These are phyloP conservation scores for Zea luxurians DNA, from an alignment of 176 grass and related monocot genomes.

Conservation along the genomic window DNA sequence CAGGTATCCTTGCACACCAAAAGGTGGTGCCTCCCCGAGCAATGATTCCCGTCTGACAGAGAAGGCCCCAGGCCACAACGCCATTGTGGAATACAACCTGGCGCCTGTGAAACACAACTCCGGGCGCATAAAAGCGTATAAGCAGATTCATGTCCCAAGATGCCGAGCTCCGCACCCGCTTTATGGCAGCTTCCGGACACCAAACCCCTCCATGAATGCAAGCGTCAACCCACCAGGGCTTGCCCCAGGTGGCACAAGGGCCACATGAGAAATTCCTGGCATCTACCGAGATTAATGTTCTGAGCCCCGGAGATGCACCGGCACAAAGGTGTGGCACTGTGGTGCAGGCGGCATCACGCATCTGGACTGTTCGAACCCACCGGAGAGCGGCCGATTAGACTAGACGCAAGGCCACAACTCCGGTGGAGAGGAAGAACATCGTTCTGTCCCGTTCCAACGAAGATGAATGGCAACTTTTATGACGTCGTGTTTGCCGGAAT, in stretches of 20 bases:
- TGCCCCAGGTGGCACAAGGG: conserved; percentile 31
- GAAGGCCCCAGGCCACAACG: conserved; percentile 43
- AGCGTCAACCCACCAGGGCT: conserved; percentile 50
- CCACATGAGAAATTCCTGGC: conserved; percentile 47
- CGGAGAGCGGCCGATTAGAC: conserved; percentile 16
- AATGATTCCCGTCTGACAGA: conserved; percentile 52
- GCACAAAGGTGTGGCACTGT: conserved; percentile 23
- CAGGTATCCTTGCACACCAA: conserved; percentile 6
- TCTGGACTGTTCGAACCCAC: conserved; percentile 16
- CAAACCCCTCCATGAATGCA: conserved; percentile 50
- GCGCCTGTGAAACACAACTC: conserved; percentile 49
- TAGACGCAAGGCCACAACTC: background rate
- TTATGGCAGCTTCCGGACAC: conserved; percentile 43
- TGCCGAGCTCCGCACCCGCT: conserved; percentile 30
- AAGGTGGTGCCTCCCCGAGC: conserved; percentile 23
- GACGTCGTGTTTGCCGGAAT: conserved; percentile 14
- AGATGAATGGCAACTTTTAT: conserved; percentile 14
- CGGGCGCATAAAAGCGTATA: conserved; percentile 44
- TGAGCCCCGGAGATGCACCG: conserved; percentile 32
- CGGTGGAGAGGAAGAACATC: background rate
- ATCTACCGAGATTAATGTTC: conserved; percentile 46
- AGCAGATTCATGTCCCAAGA: conserved; percentile 53
- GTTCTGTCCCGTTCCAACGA: background rate
- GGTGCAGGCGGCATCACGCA: conserved; percentile 28
- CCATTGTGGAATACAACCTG: conserved; percentile 62